A percentile compares a stretch with the other conserved stretches of the same genome.
These are phyloP conservation scores for Mycena indigotica DNA, from an alignment of 768 basidiomycete species.

Conservation along the genomic window DNA sequence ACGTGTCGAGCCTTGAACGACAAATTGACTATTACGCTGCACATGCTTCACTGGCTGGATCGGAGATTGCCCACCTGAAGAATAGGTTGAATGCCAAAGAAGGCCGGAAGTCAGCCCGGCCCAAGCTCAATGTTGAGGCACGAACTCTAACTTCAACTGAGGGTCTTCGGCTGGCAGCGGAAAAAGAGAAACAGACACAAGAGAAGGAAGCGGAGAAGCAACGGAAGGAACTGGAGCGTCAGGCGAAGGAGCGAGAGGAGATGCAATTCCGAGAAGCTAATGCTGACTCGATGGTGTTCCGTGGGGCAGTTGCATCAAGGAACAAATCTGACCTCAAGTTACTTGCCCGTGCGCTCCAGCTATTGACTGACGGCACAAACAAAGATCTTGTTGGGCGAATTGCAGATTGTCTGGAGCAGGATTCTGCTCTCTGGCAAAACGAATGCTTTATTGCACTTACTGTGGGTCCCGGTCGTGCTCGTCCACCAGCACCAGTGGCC, in stretches of 20 bases:
- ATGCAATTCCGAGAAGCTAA: background rate
- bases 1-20: background rate
- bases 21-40: background rate
- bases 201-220: background rate
- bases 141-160: background rate
- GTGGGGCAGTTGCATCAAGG: background rate
- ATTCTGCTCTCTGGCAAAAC: background rate
- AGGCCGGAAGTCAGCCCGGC: background rate
- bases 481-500: background rate
- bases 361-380: background rate
- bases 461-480: background rate
- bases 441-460: background rate
- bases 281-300: background rate
- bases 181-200: background rate
- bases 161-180: background rate
- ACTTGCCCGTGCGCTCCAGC: background rate
- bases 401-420: background rate
- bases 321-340: background rate
- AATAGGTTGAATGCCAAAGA: background rate
- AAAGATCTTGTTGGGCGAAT: background rate
- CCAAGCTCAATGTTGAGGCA: background rate
- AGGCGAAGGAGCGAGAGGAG: background rate
- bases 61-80: background rate
- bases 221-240: background rate
- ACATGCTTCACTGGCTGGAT: background rate